Conservation (phyloP, 139 green algal species). For the Chlorella sorokiniana region DNA sequence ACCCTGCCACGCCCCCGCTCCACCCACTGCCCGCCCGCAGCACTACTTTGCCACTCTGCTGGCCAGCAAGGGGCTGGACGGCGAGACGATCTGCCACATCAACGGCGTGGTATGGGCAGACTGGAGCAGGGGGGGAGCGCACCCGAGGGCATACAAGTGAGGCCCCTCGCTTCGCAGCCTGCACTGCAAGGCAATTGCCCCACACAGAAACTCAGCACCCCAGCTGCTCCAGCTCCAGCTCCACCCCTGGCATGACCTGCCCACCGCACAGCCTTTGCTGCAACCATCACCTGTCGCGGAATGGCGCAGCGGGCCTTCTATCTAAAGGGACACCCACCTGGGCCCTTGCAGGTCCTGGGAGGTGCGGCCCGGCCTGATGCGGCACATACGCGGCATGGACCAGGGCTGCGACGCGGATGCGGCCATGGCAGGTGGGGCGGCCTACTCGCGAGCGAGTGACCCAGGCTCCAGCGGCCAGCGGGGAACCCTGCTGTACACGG, state of each 20-base stretch:
- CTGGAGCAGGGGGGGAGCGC: neutral
- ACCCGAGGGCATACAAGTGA: neutral
- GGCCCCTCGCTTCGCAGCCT: neutral
- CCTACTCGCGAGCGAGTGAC: neutral
- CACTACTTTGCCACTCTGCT: constrained; percentile 48
- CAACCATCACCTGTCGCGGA: too few species aligned
- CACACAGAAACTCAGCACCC: neutral
- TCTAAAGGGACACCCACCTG: too few species aligned
- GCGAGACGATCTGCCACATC: constrained; percentile 28
- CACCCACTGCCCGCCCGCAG: neutral
- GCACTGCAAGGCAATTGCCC: neutral
- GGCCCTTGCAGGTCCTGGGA: constrained; percentile 1
- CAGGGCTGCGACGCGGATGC: neutral
- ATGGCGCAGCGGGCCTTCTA: too few species aligned
- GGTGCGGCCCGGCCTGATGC: neutral
- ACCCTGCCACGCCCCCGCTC: neutral
- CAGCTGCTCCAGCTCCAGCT: neutral
- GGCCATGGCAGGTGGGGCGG: neutral
- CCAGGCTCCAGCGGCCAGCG: neutral
- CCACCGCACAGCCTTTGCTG: too few species aligned
- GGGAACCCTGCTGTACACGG: neutral
- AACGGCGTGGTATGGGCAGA: constrained; percentile 11
- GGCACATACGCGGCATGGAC: neutral
- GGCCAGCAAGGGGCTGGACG: constrained; percentile 11
- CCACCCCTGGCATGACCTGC: too few species aligned